Conservation (phyloP, 768 basidiomycete species). For the Boletellus emodensis region DNA sequence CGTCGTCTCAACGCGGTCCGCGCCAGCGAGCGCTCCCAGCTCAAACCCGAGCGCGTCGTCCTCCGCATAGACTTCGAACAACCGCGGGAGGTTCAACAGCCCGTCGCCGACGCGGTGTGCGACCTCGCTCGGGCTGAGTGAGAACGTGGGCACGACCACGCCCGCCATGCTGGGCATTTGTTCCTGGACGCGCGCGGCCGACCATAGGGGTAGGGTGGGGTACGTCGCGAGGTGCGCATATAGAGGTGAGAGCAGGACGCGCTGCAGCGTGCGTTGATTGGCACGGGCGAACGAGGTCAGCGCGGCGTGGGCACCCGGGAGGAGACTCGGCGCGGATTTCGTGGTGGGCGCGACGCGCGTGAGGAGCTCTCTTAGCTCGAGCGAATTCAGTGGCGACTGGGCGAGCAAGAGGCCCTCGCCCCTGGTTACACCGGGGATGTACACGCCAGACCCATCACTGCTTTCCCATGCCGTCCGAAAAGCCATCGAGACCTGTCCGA, state of each 20-base stretch:
- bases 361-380: slow-evolving; percentile 52
- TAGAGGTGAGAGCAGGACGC: slow-evolving; percentile 81
- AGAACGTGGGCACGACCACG: slow-evolving; percentile 79
- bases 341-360: slow-evolving; percentile 18
- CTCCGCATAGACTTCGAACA: slow-evolving; percentile 92
- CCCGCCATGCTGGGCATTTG: slow-evolving; percentile 34
- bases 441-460: slow-evolving; percentile 46
- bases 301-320: slow-evolving; percentile 51
- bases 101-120: slow-evolving; percentile 91
- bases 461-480: slow-evolving; percentile 57
- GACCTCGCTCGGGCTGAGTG: slow-evolving; percentile 83
- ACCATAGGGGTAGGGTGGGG: slow-evolving; percentile 65
- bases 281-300: slow-evolving; percentile 63
- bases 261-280: slow-evolving; percentile 75
- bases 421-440: slow-evolving; percentile 53
- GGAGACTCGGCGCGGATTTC: slow-evolving; percentile 35
- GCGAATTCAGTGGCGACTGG: slow-evolving; percentile 82
- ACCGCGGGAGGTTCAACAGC: slow-evolving; percentile 84
- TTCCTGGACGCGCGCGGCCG: slow-evolving; percentile 34
- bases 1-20: slow-evolving; percentile 44
- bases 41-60: slow-evolving; percentile 91
- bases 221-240: slow-evolving; percentile 70
- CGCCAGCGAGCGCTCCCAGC: slow-evolving; percentile 72
- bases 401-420: slow-evolving; percentile 74
- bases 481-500: slow-evolving; percentile 56